Conservation (phyloP, 148 eudicot genomes). For the Diospyros kaki region DNA sequence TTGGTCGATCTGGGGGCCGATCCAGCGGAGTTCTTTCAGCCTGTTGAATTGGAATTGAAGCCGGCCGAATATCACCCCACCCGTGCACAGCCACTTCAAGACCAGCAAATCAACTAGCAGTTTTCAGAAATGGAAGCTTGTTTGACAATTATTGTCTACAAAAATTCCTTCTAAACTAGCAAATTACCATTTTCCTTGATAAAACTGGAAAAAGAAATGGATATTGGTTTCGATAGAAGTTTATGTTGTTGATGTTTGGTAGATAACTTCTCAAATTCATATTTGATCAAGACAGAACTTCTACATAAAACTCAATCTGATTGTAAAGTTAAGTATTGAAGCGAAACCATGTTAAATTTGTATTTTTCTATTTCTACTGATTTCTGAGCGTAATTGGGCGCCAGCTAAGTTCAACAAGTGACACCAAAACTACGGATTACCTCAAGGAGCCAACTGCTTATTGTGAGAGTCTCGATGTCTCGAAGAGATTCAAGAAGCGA, state of each 20-base stretch:
- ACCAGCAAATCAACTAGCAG: not conserved
- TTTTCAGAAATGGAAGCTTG: not conserved
- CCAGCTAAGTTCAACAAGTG: not conserved
- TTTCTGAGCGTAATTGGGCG: too few species aligned
- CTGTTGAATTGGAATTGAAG: not conserved
- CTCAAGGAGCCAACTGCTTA: constrained; percentile 25
- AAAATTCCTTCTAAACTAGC: too few species aligned
- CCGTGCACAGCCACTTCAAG: not conserved
- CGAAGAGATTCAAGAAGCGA: constrained; percentile 13
- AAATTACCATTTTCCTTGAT: too few species aligned
- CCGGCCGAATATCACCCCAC: not conserved
- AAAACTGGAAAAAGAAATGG: too few species aligned
- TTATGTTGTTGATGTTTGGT: too few species aligned
- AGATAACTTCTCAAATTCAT: too few species aligned
- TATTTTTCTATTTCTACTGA: too few species aligned
- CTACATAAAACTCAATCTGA: too few species aligned
- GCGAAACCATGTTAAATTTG: too few species aligned
- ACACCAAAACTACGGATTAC: not conserved
- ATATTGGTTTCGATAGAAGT: too few species aligned
- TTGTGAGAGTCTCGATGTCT: constrained; percentile 18
- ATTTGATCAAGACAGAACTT: too few species aligned
- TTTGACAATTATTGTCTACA: not conserved
- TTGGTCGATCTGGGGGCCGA: not conserved
- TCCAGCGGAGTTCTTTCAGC: not conserved
- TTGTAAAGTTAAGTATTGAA: too few species aligned